Conservation (phyloP, 2,329 filamentous ascomycete species). For the Truncatella angustata region DNA sequence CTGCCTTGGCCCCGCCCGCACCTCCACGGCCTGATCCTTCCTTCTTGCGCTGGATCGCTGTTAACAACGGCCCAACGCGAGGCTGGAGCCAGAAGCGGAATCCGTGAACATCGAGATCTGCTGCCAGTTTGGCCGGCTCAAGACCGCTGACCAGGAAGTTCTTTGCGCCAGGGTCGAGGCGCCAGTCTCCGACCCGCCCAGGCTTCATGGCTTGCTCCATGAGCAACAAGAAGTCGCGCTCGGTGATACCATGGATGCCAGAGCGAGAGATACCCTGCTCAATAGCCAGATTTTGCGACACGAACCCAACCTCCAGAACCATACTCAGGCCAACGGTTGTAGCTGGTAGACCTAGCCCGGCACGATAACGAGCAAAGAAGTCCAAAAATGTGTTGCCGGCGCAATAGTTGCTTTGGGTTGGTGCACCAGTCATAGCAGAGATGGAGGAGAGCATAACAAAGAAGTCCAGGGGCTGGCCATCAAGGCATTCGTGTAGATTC, state of each 20-base stretch:
- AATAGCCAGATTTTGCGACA: constrained; percentile 14
- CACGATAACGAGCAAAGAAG: constrained; percentile 14
- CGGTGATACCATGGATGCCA: constrained; percentile 14
- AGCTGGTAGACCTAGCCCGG: constrained; percentile 6
- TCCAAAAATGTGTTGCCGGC: constrained; percentile 31
- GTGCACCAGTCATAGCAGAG: constrained; percentile 18
- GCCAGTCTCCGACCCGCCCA: constrained; percentile 11
- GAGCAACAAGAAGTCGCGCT: constrained; percentile 14
- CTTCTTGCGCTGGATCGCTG: constrained; percentile 12
- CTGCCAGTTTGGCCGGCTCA: constrained; percentile 12
- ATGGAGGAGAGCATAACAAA: constrained; percentile 27
- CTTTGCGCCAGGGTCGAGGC: constrained; percentile 13
- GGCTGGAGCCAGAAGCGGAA: constrained; percentile 15
- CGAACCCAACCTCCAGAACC: constrained; percentile 15
- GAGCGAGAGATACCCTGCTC: constrained; percentile 15
- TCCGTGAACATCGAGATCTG: constrained; percentile 14
- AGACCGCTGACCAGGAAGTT: constrained; percentile 15
- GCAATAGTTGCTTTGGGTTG: constrained; percentile 27
- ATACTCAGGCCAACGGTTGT: constrained; percentile 15
- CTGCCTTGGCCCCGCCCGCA: constrained; percentile 11
- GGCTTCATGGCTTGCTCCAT: constrained; percentile 15
- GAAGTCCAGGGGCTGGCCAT: constrained; percentile 23
- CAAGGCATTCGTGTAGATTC: constrained; percentile 36
- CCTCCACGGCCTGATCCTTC: constrained; percentile 12
- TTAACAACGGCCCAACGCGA: constrained; percentile 12